Conservation (phyloP, 1,139 yeast genomes). For the Zygoascus hellenicus region DNA sequence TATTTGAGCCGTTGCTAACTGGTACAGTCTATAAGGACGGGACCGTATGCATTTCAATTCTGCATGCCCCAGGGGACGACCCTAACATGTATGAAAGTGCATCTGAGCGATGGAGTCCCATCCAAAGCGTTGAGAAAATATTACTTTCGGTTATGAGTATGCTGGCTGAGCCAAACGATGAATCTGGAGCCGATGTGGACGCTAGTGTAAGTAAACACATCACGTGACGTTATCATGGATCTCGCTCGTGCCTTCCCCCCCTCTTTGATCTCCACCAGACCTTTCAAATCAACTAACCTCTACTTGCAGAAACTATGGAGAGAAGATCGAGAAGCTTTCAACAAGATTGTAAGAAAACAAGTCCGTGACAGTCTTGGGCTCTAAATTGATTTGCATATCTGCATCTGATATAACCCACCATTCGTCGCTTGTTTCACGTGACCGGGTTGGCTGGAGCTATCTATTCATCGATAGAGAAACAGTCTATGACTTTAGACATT, state of each 20-base stretch:
- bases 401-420: too few relatives aligned
- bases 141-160: slow-evolving; percentile 86
- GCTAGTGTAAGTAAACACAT: slow-evolving; percentile 52
- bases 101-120: slow-evolving; percentile 97
- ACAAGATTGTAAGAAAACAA: slow-evolving; percentile 56
- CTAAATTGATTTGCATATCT: slow-evolving; percentile 22
- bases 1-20: background rate
- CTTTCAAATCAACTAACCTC: background rate
- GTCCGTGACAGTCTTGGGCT: slow-evolving; percentile 65
- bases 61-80: slow-evolving; percentile 96
- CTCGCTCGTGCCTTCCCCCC: too few relatives aligned
- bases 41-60: slow-evolving; percentile 88
- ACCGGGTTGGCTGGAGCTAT: too few relatives aligned
- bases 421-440: too few relatives aligned
- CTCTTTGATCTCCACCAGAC: too few relatives aligned
- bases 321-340: slow-evolving; percentile 65
- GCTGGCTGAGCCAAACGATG: slow-evolving; percentile 96
- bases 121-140: slow-evolving; percentile 93
- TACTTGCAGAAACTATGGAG: slow-evolving; percentile 65
- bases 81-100: slow-evolving; percentile 94
- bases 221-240: background rate
- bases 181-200: slow-evolving; percentile 94
- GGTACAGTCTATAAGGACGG: slow-evolving; percentile 71
- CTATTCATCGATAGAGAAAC: background rate
- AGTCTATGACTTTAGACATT: too few relatives aligned